Conservation (phyloP, 768 basidiomycete species). For the Boletellus sp. region DNA sequence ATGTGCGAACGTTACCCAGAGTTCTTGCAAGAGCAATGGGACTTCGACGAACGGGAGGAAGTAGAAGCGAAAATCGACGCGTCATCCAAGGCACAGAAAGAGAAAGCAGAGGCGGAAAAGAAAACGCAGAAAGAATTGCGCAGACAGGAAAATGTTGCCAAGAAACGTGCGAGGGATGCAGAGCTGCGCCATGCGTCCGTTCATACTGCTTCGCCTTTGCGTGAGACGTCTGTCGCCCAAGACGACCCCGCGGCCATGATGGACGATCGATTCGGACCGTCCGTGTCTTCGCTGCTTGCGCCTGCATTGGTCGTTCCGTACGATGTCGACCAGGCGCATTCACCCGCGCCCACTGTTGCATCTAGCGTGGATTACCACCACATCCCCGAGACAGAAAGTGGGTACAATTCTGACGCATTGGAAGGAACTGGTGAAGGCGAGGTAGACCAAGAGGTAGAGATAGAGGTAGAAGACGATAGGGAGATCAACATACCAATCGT, state of each 20-base stretch:
- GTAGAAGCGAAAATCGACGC: constrained; percentile 51
- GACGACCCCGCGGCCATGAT: constrained; percentile 22
- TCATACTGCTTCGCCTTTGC: constrained; percentile 23
- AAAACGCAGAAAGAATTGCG: constrained; percentile 47
- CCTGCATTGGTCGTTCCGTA: constrained; percentile 23
- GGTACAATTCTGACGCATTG: constrained; percentile 50
- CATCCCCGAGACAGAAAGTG: constrained; percentile 45
- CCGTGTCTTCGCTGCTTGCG: constrained; percentile 25
- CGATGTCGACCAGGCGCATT: constrained; percentile 37
- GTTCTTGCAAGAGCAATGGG: constrained; percentile 80
- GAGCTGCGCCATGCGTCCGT: constrained; percentile 21
- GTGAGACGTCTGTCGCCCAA: constrained; percentile 29
- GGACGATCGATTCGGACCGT: constrained; percentile 28
- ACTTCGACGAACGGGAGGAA: constrained; percentile 74
- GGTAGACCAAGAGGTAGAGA: constrained; percentile 24
- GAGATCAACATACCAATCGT: constrained; percentile 25
- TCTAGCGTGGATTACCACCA: constrained; percentile 45
- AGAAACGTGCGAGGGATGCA: constrained; percentile 45
- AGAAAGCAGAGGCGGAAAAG: constrained; percentile 34
- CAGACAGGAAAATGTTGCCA: constrained; percentile 49
- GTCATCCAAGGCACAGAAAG: constrained; percentile 42
- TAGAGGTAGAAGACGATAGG: constrained; percentile 19
- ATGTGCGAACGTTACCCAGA: constrained; percentile 81
- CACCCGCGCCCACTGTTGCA: constrained; percentile 49
- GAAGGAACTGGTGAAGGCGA: constrained; percentile 30